A percentile compares a stretch with the other conserved stretches of the same genome.
phyloP scores from a whole-genome alignment of 805 yeast species.

The Kuraishia floccosa region DNA sequence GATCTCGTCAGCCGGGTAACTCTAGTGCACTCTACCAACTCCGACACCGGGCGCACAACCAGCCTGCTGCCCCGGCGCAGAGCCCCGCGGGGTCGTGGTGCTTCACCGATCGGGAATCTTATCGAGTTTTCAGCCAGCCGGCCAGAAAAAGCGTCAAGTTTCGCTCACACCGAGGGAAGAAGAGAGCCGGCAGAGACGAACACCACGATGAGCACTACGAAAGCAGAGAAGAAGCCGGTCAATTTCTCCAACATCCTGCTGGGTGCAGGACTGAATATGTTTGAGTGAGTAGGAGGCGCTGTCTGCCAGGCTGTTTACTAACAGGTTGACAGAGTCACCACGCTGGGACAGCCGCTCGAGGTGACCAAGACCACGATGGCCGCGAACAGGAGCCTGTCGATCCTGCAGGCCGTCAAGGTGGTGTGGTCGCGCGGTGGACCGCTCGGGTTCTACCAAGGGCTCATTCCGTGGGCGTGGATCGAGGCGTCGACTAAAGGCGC shows the following conservation, averaged over 20 bases:
- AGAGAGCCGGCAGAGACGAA: no score
- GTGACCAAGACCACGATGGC: constrained; percentile 98
- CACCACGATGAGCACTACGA: no score
- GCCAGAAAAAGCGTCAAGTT: no score
- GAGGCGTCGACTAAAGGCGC: constrained; percentile 99
- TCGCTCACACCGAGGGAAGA: no score
- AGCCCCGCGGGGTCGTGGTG: no score
- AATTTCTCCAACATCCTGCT: constrained; percentile 81
- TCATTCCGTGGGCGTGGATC: constrained; percentile 99
- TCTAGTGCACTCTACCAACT: no score
- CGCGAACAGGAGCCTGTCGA: constrained; percentile 70
- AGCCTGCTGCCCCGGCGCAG: no score
- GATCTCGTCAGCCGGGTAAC: no score
- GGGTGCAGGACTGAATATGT: constrained; percentile 88
- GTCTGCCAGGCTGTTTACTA: constrained; percentile 2
- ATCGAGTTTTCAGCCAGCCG: no score
- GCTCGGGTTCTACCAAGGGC: constrained; percentile 89
- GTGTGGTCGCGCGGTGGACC: constrained; percentile 94
- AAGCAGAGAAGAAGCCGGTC: constrained; percentile 63
- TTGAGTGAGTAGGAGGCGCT: constrained; percentile 35
- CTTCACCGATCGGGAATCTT: no score
- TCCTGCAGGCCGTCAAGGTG: constrained; percentile 55
- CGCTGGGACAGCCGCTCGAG: constrained; percentile 95
- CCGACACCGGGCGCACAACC: no score
- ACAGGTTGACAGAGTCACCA: constrained; percentile 42